These are phyloP conservation scores for Colletotrichum simmondsii DNA, from an alignment of 2,329 filamentous ascomycete genomes.

Conservation along the genomic window DNA sequence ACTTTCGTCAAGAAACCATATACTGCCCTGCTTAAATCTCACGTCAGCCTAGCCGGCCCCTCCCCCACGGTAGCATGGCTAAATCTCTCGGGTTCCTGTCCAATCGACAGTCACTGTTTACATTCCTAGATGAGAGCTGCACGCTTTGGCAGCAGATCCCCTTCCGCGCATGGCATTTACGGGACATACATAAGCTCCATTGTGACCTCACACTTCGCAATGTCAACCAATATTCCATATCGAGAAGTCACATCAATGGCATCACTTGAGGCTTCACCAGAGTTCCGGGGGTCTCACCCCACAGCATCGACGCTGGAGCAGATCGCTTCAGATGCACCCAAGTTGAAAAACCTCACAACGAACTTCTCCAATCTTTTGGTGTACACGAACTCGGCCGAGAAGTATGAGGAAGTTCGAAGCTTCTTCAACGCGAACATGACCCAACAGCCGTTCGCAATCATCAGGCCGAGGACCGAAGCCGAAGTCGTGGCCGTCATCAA, in stretches of 20 bases:
- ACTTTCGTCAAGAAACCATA: not conserved
- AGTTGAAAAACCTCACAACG: not conserved
- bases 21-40: not conserved
- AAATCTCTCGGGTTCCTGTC: not conserved
- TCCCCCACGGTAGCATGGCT: not conserved
- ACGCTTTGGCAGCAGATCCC: not conserved
- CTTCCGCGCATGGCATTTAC: not conserved
- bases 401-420: conserved; percentile 6
- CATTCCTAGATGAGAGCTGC: not conserved
- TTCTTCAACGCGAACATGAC: conserved; percentile 5
- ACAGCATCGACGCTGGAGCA: conserved; percentile 9
- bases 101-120: not conserved
- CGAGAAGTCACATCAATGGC: not conserved
- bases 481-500: conserved; percentile 11
- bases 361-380: conserved; percentile 1
- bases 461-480: conserved; percentile 17
- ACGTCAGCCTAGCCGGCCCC: not conserved
- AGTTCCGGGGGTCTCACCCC: conserved; percentile 16
- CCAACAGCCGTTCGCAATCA: conserved; percentile 20
- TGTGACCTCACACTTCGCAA: not conserved
- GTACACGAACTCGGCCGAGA: conserved; percentile 15
- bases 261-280: conserved; percentile 16
- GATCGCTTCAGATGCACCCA: conserved; percentile 12
- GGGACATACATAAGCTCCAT: not conserved
- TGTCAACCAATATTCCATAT: not conserved